Evolutionary conservation across 1,139 yeast genomes (phyloP), one percentile per base, ranked within the genome.

Genomic region (Yamadazyma jaroonii): DNA sequence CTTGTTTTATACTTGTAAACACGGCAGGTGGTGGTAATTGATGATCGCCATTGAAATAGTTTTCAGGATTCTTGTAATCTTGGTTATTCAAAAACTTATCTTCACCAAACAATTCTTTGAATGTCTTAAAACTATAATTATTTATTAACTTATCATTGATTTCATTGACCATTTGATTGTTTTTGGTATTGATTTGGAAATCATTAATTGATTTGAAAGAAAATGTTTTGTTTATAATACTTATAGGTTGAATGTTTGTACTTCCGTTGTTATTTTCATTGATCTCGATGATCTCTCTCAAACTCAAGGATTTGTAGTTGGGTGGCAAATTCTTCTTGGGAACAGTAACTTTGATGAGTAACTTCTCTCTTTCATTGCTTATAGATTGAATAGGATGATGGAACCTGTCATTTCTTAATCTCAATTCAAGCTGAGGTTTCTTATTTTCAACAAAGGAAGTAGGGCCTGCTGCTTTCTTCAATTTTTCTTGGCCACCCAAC

Each of bases 21-120:
- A 85, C 62, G 1, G 97, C 92, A 2, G 97, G 95, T 0, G 97
- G 96, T 2, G 94, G 83, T 15, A 90, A 56, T 43, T 86, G 87
- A 45, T 80, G 75, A 47, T 80, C 78, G 30, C 60, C 56, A 51
- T 72, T 69, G 13, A 63, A 49, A 46, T 61, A 58, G 31, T 52
- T 43, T 34, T 52, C 46, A 3, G 47, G 41, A 21, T 61, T 53
- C 35, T 55, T 56, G 42, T 53, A 61, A 50, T 68, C 76, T 21
- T 50, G 39, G 14, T 63, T 54, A 28, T 59, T 59, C 32, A 63
- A 58, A 50, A 68, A 58, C 9, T 61, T 54, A 36, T 73, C 72
- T 11, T 55, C 45, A 12, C 67, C 67, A 34, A 79, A 70, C 39
- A 66, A 67, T 6, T 61, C 41, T n/a, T 74, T 66, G 32, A 78